phyloP scores from a whole-genome alignment of 345 rosid genomes.

The Eucalyptus decipiens region DNA sequence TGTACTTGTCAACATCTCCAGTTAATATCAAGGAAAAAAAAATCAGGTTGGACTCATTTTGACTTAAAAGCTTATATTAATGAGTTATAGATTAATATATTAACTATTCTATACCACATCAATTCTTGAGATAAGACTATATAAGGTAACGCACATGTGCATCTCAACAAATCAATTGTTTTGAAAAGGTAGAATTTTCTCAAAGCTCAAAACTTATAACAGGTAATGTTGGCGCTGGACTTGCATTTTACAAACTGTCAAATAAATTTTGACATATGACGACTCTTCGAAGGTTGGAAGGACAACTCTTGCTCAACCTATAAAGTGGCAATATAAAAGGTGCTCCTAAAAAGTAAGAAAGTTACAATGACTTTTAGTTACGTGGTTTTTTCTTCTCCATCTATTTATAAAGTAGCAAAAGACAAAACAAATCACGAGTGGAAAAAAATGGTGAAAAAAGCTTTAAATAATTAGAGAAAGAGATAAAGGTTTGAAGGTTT shows the following conservation, averaged over 20 bases:
- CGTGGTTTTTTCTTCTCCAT: not conserved
- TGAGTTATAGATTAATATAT: not conserved
- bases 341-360: not conserved
- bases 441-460: not conserved
- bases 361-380: not conserved
- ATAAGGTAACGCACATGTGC: not conserved
- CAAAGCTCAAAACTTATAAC: not conserved
- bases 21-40: too few species aligned
- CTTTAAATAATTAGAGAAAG: not conserved
- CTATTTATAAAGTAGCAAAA: not conserved
- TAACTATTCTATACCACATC: fast-evolving
- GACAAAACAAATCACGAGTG: not conserved
- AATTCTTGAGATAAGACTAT: not conserved
- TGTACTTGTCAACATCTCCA: not conserved
- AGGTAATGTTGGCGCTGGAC: not conserved
- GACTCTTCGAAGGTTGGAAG: not conserved
- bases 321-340: not conserved
- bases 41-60: not conserved
- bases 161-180: not conserved
- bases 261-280: not conserved
- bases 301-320: not conserved
- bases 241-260: not conserved
- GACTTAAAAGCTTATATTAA: not conserved
- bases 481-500: not conserved
- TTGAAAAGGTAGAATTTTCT: not conserved